Conservation (phyloP, 2,329 filamentous ascomycete species). For the Fusarium clavum region DNA sequence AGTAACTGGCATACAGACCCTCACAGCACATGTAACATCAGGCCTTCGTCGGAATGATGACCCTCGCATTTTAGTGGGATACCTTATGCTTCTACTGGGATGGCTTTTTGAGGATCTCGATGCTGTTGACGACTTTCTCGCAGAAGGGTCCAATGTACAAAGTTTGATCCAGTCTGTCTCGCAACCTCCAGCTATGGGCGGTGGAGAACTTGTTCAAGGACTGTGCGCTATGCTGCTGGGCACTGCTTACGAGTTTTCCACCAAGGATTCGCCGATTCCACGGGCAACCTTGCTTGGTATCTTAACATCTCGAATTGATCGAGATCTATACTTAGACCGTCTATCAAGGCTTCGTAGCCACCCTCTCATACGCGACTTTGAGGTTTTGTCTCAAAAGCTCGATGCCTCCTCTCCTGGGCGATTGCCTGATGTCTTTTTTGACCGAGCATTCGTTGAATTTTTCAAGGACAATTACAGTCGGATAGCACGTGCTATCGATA, state of each 20-base stretch:
- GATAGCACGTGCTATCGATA: constrained; percentile 84
- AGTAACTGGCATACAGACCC: constrained; percentile 89
- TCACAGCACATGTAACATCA: constrained; percentile 86
- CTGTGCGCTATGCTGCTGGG: constrained; percentile 87
- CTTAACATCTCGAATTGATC: constrained; percentile 79
- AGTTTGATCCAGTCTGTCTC: constrained; percentile 79
- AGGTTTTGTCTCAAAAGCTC: constrained; percentile 80
- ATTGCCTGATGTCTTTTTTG: constrained; percentile 86
- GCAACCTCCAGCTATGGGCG: constrained; percentile 68
- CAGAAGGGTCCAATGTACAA: constrained; percentile 92
- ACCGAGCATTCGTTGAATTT: constrained; percentile 88
- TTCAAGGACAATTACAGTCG: constrained; percentile 96
- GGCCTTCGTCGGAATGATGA: constrained; percentile 82
- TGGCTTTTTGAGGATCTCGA: constrained; percentile 95
- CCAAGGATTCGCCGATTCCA: constrained; percentile 92
- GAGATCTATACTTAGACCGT: constrained; percentile 88
- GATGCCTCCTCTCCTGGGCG: constrained; percentile 59
- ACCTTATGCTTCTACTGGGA: constrained; percentile 86
- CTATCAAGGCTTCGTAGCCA: constrained; percentile 82
- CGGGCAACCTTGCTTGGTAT: constrained; percentile 83
- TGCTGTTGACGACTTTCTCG: constrained; percentile 91
- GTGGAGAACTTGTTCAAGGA: constrained; percentile 78
- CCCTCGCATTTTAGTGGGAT: constrained; percentile 82
- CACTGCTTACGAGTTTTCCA: constrained; percentile 95
- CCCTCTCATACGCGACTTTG: constrained; percentile 86